These are phyloP conservation scores for Oxyria digyna DNA, from an alignment of 148 eudicot species.

Conservation along the genomic window DNA sequence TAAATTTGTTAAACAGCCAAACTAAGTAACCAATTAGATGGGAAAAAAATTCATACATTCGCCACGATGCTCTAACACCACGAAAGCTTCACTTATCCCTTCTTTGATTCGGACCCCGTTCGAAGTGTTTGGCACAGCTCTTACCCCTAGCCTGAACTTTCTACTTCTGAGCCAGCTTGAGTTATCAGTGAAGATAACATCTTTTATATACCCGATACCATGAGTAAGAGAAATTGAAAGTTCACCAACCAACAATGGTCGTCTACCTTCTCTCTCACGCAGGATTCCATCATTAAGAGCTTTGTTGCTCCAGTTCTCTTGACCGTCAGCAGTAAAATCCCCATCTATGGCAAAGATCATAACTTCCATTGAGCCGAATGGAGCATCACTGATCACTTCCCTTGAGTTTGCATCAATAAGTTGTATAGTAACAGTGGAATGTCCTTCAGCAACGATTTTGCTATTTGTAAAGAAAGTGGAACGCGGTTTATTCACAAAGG, in stretches of 20 bases:
- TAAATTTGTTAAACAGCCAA: background rate
- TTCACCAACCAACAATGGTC: slow-evolving; percentile 70
- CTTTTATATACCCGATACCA: slow-evolving; percentile 52
- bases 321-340: slow-evolving; percentile 51
- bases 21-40: background rate
- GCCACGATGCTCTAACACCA: slow-evolving; percentile 83
- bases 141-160: slow-evolving; percentile 25
- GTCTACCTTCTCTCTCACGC: slow-evolving; percentile 61
- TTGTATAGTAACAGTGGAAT: slow-evolving; percentile 29
- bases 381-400: slow-evolving; percentile 24
- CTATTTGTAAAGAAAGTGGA: slow-evolving; percentile 44
- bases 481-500: slow-evolving; percentile 34
- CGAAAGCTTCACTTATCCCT: slow-evolving; percentile 62
- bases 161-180: slow-evolving; percentile 69
- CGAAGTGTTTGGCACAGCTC: slow-evolving; percentile 20
- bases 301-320: slow-evolving; percentile 43
- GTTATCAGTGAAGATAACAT: slow-evolving; percentile 52
- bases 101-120: slow-evolving; percentile 37
- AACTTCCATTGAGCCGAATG: slow-evolving; percentile 40
- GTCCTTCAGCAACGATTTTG: slow-evolving; percentile 32
- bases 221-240: slow-evolving; percentile 17
- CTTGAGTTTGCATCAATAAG: slow-evolving; percentile 37
- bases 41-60: slow-evolving; percentile 42
- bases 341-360: slow-evolving; percentile 47
- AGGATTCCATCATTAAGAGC: slow-evolving; percentile 32